Evolutionary conservation across 2,329 filamentous ascomycete species (phyloP), one percentile per base, ranked within the genome.

Genomic region (Ophiocordyceps camponoti-leonardi): DNA sequence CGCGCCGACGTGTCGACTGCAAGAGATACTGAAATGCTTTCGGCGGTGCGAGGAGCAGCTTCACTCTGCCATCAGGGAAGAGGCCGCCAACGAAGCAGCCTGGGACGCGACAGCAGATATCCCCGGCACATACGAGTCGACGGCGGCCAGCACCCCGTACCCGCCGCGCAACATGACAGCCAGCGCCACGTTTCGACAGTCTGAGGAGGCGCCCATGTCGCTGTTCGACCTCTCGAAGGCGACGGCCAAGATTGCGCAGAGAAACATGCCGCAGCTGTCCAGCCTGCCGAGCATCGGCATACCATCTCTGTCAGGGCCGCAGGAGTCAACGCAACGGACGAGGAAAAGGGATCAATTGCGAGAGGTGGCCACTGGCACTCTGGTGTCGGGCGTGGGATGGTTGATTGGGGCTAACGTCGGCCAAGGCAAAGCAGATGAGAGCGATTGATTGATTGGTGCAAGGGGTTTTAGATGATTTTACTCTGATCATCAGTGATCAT

Each of bases 11-110:
- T 66, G 71, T 0, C 77, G 82, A 13, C 69, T 92, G 0, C 79
- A 83, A 48, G 82, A 86, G 51, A 83, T 92, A 14, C 65, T 92
- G 3, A 79, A 77, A 44, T 79, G 77, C 1, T 92, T 83, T 67
- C 76, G 82, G 13, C 72, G 81, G 41, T 87, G 83, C 51, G 85
- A 93, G 56, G 81, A 86, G 53, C 83, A 90, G 57, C 75, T 86
- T 44, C 79, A 80, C 44, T 69, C 71, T 0, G 70, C 82, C 3
- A 67, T 85, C 14, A 72, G 72, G 44, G 72, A 78, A 31, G 83
- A 90, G 54, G 74, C 75, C 5, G 76, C 74, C 46, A 74, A 74
- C 40, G 84, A 86, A 54, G 67, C 72, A n/a, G 77, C 75, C 2
- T 86, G 83, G 72, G 81, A 86, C 54, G 72, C 77, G 13, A 70